Conservation (phyloP, 768 basidiomycete species). For the Auriscalpium microsporum region DNA sequence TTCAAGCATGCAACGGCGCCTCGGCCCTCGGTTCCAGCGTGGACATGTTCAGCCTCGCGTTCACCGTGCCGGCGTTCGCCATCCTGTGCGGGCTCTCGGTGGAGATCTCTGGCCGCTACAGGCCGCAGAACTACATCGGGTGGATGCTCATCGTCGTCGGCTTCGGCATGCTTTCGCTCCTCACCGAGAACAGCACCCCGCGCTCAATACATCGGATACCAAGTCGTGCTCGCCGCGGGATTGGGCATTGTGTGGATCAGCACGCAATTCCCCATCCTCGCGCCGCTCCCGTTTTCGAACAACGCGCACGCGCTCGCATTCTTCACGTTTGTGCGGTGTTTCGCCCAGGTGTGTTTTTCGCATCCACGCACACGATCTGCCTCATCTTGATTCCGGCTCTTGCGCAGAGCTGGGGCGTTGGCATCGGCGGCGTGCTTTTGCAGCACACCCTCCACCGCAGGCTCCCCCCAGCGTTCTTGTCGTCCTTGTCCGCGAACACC, state of each 20-base stretch:
- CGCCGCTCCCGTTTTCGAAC: conserved; percentile 21
- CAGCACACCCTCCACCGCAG: conserved; percentile 37
- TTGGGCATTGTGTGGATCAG: conserved; percentile 6
- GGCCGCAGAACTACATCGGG: conserved; percentile 14
- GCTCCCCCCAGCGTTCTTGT: conserved; percentile 33
- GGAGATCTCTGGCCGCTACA: conserved; percentile 16
- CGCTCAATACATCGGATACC: conserved; percentile 10
- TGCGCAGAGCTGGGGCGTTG: conserved; percentile 40
- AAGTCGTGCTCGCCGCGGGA: conserved; percentile 5
- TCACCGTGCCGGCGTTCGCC: conserved; percentile 19
- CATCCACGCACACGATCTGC: no score
- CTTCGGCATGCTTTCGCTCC: conserved; percentile 14
- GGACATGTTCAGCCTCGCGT: conserved; percentile 9
- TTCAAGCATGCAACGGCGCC: conserved; percentile 21
- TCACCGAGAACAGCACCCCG: conserved; percentile 4
- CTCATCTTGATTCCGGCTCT: no score
- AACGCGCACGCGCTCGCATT: conserved; percentile 28
- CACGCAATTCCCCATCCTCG: conserved; percentile 15
- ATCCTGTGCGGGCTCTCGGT: conserved; percentile 17
- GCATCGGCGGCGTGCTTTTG: conserved; percentile 40
- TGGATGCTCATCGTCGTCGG: conserved; percentile 15
- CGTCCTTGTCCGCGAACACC: conserved; percentile 27
- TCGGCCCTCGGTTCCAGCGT: conserved; percentile 15
- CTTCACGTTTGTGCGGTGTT: conserved; percentile 20
- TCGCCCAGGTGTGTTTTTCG: conserved; percentile 13